Evolutionary conservation across 345 rosid species (phyloP), one percentile per base, ranked within the genome.

Genomic region (Trapa incisa): DNA sequence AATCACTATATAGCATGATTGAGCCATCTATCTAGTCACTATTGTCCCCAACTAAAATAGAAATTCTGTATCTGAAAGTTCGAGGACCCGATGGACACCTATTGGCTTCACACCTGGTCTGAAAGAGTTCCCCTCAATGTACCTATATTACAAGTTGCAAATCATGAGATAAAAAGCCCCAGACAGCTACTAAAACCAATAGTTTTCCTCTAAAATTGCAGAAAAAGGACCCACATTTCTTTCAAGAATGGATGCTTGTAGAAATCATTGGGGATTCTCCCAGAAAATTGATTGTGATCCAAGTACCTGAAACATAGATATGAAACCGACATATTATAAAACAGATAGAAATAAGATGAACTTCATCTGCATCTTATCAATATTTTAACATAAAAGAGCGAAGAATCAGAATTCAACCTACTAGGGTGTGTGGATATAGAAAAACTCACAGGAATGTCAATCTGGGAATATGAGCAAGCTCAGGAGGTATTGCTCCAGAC

Each of bases 211-310:
- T 22, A 33, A 5, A 6, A 9, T 2, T 29, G 32, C 41, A 47
- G 5, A 8, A 71, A 32, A 67, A 56, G 54, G 71, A 80, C 91
- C 69, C 79, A 85, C 95, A 92, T 80, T 82, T 87, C 92, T 70
- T 85, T 89, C 73, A 87, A 79, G 75, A 66, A 82, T 11, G 81
- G 86, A 61, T 85, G 91, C 68, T 79, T 83, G 71, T 89, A 89
- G 45, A 89, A 81, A 47, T 83, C 83, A 52, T 83, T 84, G 35
- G 94, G 88, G 47, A 91, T 84, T 75, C 73, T 79, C 61, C 96
- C 97, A 6, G 81, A 71, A 71, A 89, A 87, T 58, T 83, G 89
- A 71, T 91, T 87, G 82, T 86, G 88, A 77, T 92, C 95, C 79
- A 89, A 72, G 82, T 89, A 85, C 82, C 95, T 83, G 84, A 69